Evolutionary conservation across 2,329 filamentous ascomycete species (phyloP).

Genomic region (Pseudogymnoascus sp.): DNA sequence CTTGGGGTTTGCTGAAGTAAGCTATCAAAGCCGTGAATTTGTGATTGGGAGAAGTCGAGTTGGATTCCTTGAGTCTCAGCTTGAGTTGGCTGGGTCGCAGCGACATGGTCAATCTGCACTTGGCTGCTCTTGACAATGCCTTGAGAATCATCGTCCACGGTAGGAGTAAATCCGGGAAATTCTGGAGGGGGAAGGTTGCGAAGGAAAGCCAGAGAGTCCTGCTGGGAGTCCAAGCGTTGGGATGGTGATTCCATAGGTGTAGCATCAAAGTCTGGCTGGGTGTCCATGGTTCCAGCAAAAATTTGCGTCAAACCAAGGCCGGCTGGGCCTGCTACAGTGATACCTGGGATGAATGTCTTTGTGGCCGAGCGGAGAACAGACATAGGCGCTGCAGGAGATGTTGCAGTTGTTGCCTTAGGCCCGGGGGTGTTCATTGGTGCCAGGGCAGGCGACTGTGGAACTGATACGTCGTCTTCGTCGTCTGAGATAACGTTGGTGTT

Average conservation of each 20-base stretch:
- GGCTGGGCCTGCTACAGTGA: constrained; percentile 51
- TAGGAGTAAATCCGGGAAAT: constrained; percentile 36
- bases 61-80: constrained; percentile 33
- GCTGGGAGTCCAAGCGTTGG: constrained; percentile 16
- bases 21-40: constrained; percentile 50
- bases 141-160: constrained; percentile 32
- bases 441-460: constrained; percentile 14
- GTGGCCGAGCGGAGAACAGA: constrained; percentile 60
- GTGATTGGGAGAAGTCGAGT: constrained; percentile 52
- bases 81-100: constrained; percentile 34
- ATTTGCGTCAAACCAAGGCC: constrained; percentile 78
- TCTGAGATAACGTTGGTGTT: constrained; percentile 19
- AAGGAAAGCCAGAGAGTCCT: constrained; percentile 41
- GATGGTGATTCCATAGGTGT: constrained; percentile 11
- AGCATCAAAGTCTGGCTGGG: constrained; percentile 35
- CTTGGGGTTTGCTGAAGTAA: constrained; percentile 35
- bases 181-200: constrained; percentile 42
- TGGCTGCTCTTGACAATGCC: constrained; percentile 43
- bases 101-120: constrained; percentile 26
- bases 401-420: constrained; percentile 13
- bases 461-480: constrained; percentile 23
- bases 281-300: constrained; percentile 79
- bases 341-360: constrained; percentile 60
- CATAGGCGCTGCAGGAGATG: constrained; percentile 44
- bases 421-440: constrained; percentile 18